Conservation (phyloP, 2,329 filamentous ascomycete species). For the Colletotrichum ledebouriae region DNA sequence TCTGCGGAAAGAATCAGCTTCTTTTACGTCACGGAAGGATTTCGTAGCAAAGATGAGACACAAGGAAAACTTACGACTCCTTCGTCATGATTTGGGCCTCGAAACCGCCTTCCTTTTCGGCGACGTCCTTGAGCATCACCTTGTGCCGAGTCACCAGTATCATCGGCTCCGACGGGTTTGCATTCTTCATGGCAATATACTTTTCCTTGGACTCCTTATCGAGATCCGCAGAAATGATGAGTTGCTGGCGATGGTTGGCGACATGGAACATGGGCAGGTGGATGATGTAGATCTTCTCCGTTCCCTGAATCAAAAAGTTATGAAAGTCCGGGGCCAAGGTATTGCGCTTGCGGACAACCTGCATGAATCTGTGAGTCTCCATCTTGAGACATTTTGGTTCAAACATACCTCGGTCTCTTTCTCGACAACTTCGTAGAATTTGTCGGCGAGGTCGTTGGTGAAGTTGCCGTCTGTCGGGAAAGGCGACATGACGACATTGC, state of each 20-base stretch:
- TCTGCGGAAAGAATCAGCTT: background rate
- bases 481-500: slow-evolving; percentile 63
- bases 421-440: slow-evolving; percentile 50
- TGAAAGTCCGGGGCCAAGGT: slow-evolving; percentile 51
- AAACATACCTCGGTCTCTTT: slow-evolving; percentile 44
- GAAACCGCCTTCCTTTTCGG: slow-evolving; percentile 45
- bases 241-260: slow-evolving; percentile 56
- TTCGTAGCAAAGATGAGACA: background rate
- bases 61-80: slow-evolving; percentile 45
- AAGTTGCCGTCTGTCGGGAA: slow-evolving; percentile 57
- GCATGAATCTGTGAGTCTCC: background rate
- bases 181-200: slow-evolving; percentile 47
- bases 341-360: slow-evolving; percentile 53
- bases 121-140: slow-evolving; percentile 45
- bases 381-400: background rate
- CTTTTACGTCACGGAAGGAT: background rate
- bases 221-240: slow-evolving; percentile 51
- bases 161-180: slow-evolving; percentile 47
- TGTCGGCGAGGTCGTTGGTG: slow-evolving; percentile 52
- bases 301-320: slow-evolving; percentile 56
- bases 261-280: slow-evolving; percentile 56
- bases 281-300: slow-evolving; percentile 50
- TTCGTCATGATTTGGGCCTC: slow-evolving; percentile 49
- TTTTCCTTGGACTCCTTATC: slow-evolving; percentile 41
- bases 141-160: slow-evolving; percentile 47